phyloP scores from a whole-genome alignment of 139 green algal genomes.

The Chlamydomonas schloesseri region DNA sequence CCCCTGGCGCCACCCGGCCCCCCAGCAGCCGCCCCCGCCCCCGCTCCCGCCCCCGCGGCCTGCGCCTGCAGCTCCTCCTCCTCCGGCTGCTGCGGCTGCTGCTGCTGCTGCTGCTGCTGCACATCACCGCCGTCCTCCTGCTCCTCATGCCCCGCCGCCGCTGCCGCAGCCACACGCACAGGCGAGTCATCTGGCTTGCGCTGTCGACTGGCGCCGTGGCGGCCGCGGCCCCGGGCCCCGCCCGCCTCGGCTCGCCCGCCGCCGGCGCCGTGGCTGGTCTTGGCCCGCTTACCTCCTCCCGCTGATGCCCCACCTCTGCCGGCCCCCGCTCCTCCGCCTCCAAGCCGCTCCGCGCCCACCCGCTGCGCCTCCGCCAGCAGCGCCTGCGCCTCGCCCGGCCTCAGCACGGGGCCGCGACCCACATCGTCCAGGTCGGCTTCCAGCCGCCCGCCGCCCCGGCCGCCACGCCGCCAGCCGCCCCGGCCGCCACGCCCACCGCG shows the following conservation, averaged over 20 bases:
- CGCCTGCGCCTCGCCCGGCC: background rate
- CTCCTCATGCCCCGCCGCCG: conserved; percentile 1
- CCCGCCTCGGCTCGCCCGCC: background rate
- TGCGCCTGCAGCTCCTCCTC: background rate
- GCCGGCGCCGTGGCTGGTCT: background rate
- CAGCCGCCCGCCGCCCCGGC: background rate
- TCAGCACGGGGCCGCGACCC: conserved; percentile 8
- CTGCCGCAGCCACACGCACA: conserved; percentile 1
- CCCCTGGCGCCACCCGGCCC: too few relatives aligned
- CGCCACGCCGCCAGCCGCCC: conserved; percentile 7
- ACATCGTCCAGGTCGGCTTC: background rate
- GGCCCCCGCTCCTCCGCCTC: background rate
- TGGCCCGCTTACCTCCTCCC: background rate
- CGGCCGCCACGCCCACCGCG: background rate
- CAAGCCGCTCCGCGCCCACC: conserved; percentile 46
- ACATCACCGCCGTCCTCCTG: too few relatives aligned
- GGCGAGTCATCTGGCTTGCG: conserved; percentile 25
- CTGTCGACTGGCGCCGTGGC: background rate
- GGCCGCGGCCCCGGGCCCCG: background rate
- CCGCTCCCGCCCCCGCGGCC: too few relatives aligned
- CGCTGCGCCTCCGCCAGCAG: conserved; percentile 59
- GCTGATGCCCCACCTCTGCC: conserved; percentile 21
- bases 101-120: too few relatives aligned
- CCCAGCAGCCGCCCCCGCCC: too few relatives aligned
- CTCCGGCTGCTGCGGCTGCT: background rate